Base-by-base conservation (phyloP, 139 green algal species). In the Chlamydomonas sphaeroides region DNA sequence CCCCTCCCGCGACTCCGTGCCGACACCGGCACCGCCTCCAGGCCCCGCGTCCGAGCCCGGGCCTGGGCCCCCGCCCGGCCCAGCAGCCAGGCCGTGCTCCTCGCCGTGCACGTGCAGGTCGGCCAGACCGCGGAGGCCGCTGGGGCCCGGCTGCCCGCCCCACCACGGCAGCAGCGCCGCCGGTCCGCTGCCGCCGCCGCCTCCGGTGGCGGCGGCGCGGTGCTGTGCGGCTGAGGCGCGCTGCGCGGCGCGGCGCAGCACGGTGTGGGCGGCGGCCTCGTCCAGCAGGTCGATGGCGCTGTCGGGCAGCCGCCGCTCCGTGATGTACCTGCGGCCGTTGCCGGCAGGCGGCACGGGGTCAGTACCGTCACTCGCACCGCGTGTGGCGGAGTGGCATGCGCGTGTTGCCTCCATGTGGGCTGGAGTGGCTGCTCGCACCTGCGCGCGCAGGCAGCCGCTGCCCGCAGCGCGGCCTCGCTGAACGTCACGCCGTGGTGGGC, bases 261-360 rank as follows among this genome's bases (percentile, higher is more conserved):
- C 48, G 33, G 84, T 69, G 23, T 84, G 70, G 25, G 93, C 92
- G 8, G 95, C 95, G 25, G 92, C 90, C 78, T 98, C 94, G 71
- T 98, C 95, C 25, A 98, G 84, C 5, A 98, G 57, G 84, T 98
- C 95, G 35, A 98, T 97, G 2, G 95, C 93, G 30, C 70, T 87
- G 82, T 96, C 93, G 23, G 93, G 93, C 65, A 96, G 90, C 36
- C 87, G 78, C 32, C 92, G 88, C 74, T 95, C 89, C 3, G 84
- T 82, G 38, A 96, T 86, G 87, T 95, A 97, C n/a, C 89, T 92
- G 84, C 63, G 10, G 15, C n/a, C n/a, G n/a, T n/a, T n/a, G n/a
- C n/a, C n/a, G n/a, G n/a, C n/a, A n/a, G n/a, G n/a, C n/a, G n/a
- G n/a, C n/a, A n/a, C n/a, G n/a, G n/a, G n/a, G n/a, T n/a, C n/a